phyloP scores from a whole-genome alignment of 1,139 yeast genomes.

The Zygoascus sp. region DNA sequence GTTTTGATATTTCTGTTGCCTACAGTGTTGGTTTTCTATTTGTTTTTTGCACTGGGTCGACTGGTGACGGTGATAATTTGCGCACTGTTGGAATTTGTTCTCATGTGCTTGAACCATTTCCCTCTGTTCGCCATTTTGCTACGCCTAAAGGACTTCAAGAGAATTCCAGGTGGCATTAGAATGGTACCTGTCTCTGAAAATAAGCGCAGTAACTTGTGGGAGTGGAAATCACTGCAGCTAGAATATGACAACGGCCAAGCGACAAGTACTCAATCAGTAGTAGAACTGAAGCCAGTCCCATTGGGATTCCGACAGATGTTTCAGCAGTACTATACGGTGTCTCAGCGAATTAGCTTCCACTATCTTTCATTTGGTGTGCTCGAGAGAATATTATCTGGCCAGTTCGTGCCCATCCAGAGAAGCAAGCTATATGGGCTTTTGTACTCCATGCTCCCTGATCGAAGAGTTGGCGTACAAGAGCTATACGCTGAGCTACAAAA shows the following conservation, averaged over 20 bases:
- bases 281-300: constrained; percentile 43
- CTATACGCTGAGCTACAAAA: constrained; percentile 19
- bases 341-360: constrained; percentile 39
- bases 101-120: constrained; percentile 70
- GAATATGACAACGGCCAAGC: constrained; percentile 25
- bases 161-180: constrained; percentile 86
- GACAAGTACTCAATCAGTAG: constrained; percentile 27
- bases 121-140: constrained; percentile 81
- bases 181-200: constrained; percentile 33
- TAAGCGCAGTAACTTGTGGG: constrained; percentile 27
- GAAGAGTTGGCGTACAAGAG: constrained; percentile 28
- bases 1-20: constrained; percentile 75
- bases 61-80: constrained; percentile 47
- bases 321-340: constrained; percentile 43
- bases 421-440: constrained; percentile 44
- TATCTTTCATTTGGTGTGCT: constrained; percentile 43
- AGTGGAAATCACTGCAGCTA: neutral
- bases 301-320: constrained; percentile 44
- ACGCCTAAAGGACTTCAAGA: constrained; percentile 71
- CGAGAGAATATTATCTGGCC: constrained; percentile 42
- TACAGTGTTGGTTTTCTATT: constrained; percentile 80
- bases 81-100: constrained; percentile 54
- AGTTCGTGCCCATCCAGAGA: constrained; percentile 45
- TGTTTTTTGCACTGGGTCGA: constrained; percentile 62
- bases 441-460: constrained; percentile 48